Conservation (phyloP, 257 asterid species). For the Capsicum chinense region DNA sequence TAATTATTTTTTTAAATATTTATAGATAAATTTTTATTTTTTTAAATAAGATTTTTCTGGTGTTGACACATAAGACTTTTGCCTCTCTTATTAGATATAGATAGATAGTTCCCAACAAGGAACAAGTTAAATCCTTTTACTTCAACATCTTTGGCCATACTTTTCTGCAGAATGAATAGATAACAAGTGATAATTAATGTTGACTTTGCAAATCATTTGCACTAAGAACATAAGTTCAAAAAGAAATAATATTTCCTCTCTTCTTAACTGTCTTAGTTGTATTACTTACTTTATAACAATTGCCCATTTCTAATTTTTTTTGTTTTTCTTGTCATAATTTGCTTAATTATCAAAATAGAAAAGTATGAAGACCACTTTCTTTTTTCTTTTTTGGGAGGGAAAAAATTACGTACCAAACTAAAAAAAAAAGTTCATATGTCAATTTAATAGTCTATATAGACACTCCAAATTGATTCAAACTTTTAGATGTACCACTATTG, state of each 20-base stretch:
- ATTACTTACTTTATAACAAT: too few relatives aligned
- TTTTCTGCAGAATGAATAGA: slow-evolving; percentile 49
- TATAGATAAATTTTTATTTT: too few relatives aligned
- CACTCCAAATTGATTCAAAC: background rate
- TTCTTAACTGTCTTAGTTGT: too few relatives aligned
- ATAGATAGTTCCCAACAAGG: slow-evolving; percentile 67
- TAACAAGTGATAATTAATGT: slow-evolving; percentile 8
- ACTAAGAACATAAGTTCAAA: too few relatives aligned
- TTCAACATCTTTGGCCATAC: slow-evolving; percentile 46
- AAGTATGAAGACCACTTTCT: too few relatives aligned
- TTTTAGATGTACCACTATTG: background rate
- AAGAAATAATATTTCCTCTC: too few relatives aligned
- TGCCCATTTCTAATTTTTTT: background rate
- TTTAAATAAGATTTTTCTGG: too few relatives aligned
- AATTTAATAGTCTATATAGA: background rate
- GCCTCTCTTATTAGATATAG: too few relatives aligned
- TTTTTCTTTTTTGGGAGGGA: background rate
- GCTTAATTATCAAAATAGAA: background rate
- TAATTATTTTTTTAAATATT: too few relatives aligned
- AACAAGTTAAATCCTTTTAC: slow-evolving; percentile 71
- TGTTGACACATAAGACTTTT: too few relatives aligned
- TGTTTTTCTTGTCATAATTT: too few relatives aligned
- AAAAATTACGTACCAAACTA: too few relatives aligned
- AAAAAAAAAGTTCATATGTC: background rate
- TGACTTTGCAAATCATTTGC: background rate